Evolutionary conservation across 768 basidiomycete genomes (phyloP).

Genomic region (Termitomyces sp.): DNA sequence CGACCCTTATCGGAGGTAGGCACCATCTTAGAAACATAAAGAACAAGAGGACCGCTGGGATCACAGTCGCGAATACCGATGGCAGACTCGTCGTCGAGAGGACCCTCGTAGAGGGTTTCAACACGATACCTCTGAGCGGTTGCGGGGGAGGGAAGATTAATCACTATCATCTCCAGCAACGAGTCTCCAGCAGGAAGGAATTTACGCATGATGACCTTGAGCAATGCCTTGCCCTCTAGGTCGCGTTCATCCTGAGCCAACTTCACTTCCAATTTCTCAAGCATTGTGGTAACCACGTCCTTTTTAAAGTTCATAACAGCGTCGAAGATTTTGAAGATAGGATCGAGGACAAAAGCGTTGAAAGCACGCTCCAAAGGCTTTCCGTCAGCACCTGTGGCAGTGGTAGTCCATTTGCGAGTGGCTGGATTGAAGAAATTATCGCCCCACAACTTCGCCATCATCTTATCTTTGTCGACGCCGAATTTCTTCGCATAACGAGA

Average conservation of each 20-base stretch:
- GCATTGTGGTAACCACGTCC: constrained; percentile 74
- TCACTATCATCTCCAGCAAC: constrained; percentile 99
- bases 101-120: constrained; percentile 99
- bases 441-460: constrained; percentile 97
- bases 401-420: constrained; percentile 95
- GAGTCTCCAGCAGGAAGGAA: constrained; percentile 99
- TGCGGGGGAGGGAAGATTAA: constrained; percentile 95
- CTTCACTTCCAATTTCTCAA: constrained; percentile 95
- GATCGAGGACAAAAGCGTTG: constrained; percentile 97
- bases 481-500: constrained; percentile 95
- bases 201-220: constrained; percentile 98
- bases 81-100: constrained; percentile 99
- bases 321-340: constrained; percentile 98
- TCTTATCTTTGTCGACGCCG: constrained; percentile 97
- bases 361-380: constrained; percentile 97
- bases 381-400: constrained; percentile 67
- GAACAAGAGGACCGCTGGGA: constrained; percentile 91
- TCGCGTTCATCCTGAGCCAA: constrained; percentile 86
- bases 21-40: constrained; percentile 99
- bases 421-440: constrained; percentile 99
- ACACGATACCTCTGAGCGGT: constrained; percentile 99
- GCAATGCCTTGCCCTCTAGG: constrained; percentile 90
- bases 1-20: constrained; percentile 99
- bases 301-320: constrained; percentile 99
- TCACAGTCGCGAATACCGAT: constrained; percentile 98